Conservation (phyloP, 179 eudicot species). For the Spergularia azorica region DNA sequence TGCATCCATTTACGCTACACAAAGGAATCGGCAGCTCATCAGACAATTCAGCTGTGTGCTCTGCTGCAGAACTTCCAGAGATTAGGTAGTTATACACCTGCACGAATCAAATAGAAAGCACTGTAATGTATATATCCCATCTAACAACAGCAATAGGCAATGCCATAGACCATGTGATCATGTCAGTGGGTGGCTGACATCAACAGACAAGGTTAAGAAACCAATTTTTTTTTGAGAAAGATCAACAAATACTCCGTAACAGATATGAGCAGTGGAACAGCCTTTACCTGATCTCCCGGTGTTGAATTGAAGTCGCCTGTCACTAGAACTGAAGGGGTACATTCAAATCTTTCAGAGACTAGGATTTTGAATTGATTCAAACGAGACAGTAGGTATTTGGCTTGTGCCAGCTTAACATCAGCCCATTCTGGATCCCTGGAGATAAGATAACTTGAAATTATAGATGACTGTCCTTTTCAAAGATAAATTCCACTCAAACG, state of each 20-base stretch:
- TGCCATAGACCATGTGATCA: background rate
- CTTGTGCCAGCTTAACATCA: constrained; percentile 96
- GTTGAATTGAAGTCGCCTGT: constrained; percentile 94
- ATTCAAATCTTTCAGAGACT: constrained; percentile 56
- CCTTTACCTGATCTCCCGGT: constrained; percentile 80
- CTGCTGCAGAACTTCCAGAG: constrained; percentile 53
- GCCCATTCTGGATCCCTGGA: constrained; percentile 96
- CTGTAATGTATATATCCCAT: background rate
- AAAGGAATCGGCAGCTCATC: constrained; percentile 62
- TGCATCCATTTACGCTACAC: constrained; percentile 63
- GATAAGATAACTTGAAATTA: constrained; percentile 11
- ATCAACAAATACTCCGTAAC: background rate
- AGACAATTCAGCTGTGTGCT: constrained; percentile 30
- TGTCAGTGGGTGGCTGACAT: background rate
- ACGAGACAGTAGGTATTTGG: constrained; percentile 73
- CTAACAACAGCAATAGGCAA: background rate
- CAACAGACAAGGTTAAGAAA: background rate
- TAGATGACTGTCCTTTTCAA: background rate
- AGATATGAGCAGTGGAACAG: background rate
- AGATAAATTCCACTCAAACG: constrained; percentile 1
- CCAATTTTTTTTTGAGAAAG: background rate
- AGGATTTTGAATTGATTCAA: constrained; percentile 54
- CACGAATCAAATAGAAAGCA: constrained; percentile 15
- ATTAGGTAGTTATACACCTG: constrained; percentile 81
- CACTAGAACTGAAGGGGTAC: constrained; percentile 70